These are phyloP conservation scores for Neopestalotiopsis sp. DNA, from an alignment of 2,329 filamentous ascomycete species.

Conservation along the genomic window DNA sequence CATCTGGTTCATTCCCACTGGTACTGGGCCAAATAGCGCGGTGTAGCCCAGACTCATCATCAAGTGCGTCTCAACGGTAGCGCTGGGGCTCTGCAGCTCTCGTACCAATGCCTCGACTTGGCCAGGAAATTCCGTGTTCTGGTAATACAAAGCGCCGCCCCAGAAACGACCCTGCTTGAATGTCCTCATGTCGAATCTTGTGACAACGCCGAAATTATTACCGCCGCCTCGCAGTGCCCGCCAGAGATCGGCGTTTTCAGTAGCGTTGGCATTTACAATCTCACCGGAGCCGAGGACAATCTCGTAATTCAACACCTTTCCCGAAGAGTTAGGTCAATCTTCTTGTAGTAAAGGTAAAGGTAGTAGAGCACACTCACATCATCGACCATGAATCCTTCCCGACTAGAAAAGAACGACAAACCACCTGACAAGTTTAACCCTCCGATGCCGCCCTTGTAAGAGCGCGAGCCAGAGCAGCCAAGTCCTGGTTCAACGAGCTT, in stretches of 20 bases:
- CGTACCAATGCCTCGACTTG: no score
- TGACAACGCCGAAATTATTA: constrained; percentile 29
- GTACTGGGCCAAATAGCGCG: constrained; percentile 23
- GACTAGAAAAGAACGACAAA: no score
- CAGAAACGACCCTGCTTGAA: constrained; percentile 21
- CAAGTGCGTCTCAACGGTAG: constrained; percentile 14
- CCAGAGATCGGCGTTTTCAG: constrained; percentile 27
- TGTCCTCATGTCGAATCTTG: constrained; percentile 25
- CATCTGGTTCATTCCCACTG: constrained; percentile 23
- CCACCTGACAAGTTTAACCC: background rate
- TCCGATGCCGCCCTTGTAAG: background rate
- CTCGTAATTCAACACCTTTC: constrained; percentile 24
- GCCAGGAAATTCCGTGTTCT: no score
- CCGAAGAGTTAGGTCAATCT: no score
- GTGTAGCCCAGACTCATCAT: constrained; percentile 25
- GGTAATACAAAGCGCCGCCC: constrained; percentile 26
- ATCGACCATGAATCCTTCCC: background rate
- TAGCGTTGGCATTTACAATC: constrained; percentile 21
- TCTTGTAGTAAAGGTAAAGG: constrained; percentile 20
- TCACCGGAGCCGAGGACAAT: constrained; percentile 25
- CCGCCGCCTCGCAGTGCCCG: constrained; percentile 26
- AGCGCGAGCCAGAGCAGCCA: background rate
- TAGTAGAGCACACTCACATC: constrained; percentile 21
- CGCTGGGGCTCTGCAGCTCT: no score
- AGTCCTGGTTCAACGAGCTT: background rate